Evolutionary conservation across 2,329 filamentous ascomycete genomes (phyloP), one percentile per base, ranked within the genome.

Genomic region (Talaromyces sp.): DNA sequence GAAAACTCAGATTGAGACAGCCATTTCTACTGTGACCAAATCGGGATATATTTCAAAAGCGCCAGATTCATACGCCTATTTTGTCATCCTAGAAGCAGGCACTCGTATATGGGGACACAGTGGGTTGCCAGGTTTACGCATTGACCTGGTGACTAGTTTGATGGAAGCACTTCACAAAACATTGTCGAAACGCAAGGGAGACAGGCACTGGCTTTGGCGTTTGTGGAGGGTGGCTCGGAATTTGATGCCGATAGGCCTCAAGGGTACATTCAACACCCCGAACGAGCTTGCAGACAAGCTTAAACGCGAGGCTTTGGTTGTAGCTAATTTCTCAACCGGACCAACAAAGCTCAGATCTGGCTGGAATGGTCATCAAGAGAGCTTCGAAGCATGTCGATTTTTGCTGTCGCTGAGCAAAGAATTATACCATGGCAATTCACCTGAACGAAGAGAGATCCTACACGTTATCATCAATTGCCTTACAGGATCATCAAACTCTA

Each of bases 201-300:
- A 62, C 24, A 56, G 74, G 24, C 73, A 74, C 64, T 80, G 78
- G 78, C 71, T 73, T 63, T 80, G 78, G 78, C 75, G 78, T 22
- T 59, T 80, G 56, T 80, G 78, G 78, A 73, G 76, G 62, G 68
- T 79, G 39, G 64, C 72, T 52, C 72, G 73, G 50, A 76, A 75
- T 66, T 63, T 79, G 16, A 52, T 77, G 7, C 71, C 74, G 24
- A 74, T 75, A 22, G 72, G 70, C 19, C 37, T 72, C 11, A 69
- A 73, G 45, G 69, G 67, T 3, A 60, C 68, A 10, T 68, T 71
- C 48, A 67, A 66, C 59, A 45, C 59, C 13, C 66, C 76, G 9
- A 68, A 64, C 37, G 62, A 69, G 64, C 45, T 70, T 19, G 65
- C 71, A 52, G 65, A 64, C 19, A 66, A 67, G n/a, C 64, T 78